These are phyloP conservation scores for Nitzschia sp. DNA, from an alignment of 108 stramenopile genomes.

Conservation along the genomic window DNA sequence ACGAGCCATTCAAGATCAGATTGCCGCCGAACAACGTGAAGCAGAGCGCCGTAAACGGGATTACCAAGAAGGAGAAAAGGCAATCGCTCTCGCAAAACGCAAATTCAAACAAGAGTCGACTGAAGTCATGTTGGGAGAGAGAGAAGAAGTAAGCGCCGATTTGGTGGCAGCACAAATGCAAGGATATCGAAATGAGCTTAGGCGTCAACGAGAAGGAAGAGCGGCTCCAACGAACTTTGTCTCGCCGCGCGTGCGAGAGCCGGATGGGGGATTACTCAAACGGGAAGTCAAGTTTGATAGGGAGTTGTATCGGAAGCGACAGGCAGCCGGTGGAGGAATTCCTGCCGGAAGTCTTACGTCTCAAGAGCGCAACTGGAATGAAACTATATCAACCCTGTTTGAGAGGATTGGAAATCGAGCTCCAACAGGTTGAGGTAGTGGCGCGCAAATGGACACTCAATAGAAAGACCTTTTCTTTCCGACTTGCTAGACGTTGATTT, in stretches of 20 bases:
- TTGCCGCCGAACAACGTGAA: constrained; percentile 81
- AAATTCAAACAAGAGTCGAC: constrained; percentile 84
- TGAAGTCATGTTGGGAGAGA: constrained; percentile 81
- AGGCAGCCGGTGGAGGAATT: constrained; percentile 84
- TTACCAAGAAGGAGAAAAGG: constrained; percentile 72
- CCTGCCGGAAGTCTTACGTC: constrained; percentile 72
- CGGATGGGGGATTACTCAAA: constrained; percentile 63
- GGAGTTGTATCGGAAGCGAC: constrained; percentile 79
- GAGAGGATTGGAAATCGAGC: constrained; percentile 11
- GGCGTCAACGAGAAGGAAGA: constrained; percentile 68
- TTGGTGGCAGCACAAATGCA: constrained; percentile 81
- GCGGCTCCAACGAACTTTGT: constrained; percentile 47
- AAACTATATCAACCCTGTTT: constrained; percentile 79
- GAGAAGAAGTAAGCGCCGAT: constrained; percentile 87
- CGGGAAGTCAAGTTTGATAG: constrained; percentile 69
- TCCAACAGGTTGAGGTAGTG: no score
- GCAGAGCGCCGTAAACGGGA: constrained; percentile 74
- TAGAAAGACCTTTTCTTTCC: no score
- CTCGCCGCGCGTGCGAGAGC: constrained; percentile 72
- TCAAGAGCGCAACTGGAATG: constrained; percentile 83
- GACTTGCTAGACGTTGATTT: no score
- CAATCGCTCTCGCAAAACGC: constrained; percentile 67
- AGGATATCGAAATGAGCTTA: constrained; percentile 86
- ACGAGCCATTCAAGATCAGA: constrained; percentile 82
- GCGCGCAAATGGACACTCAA: no score